Evolutionary conservation across 805 yeast genomes (phyloP).

Genomic region (Hanseniaspora clermontiae): DNA sequence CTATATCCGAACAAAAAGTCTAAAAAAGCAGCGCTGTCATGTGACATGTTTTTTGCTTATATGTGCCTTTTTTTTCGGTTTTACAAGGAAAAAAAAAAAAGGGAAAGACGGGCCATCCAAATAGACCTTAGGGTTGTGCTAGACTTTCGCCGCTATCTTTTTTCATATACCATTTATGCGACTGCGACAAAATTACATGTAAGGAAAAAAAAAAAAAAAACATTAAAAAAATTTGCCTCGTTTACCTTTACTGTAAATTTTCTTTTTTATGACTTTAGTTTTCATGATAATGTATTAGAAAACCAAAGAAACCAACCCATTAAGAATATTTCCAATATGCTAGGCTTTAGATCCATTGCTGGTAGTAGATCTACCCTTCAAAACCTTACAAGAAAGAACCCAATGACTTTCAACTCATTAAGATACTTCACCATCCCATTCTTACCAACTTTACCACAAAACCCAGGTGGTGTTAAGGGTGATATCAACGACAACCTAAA

Average conservation of each 20-base stretch:
- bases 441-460: conserved; percentile 57
- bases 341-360: conserved; percentile 11
- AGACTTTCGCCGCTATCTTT: not conserved
- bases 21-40: too few relatives aligned
- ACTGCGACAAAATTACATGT: too few relatives aligned
- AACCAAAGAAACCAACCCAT: not conserved
- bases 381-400: conserved; percentile 16
- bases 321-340: not conserved
- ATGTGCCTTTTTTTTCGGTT: not conserved
- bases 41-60: too few relatives aligned
- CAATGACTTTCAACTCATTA: conserved; percentile 21
- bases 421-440: conserved; percentile 32
- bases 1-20: not conserved
- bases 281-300: too few relatives aligned
- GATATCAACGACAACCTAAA: conserved; percentile 80
- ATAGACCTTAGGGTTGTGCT: too few relatives aligned
- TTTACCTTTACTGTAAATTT: too few relatives aligned
- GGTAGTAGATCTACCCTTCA: conserved; percentile 9
- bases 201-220: too few relatives aligned
- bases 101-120: not conserved
- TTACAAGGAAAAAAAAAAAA: not conserved
- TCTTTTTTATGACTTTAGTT: too few relatives aligned
- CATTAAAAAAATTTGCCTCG: too few relatives aligned
- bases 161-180: too few relatives aligned
- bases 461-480: conserved; percentile 86